Conservation (phyloP, 257 asterid species). For the Nicotiana otophora region DNA sequence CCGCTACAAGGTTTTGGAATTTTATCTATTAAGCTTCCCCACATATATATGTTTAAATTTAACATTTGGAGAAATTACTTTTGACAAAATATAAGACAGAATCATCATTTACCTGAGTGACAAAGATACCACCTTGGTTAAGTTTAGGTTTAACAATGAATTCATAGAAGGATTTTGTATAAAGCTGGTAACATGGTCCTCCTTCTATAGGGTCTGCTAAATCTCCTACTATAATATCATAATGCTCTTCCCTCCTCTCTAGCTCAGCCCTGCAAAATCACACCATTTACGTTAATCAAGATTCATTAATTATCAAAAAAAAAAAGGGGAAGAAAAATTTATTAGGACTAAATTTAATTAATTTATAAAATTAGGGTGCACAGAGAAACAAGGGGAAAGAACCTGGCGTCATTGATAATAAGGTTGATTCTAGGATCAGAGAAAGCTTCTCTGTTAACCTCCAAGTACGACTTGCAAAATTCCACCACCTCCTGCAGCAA, state of each 20-base stretch:
- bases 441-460: conserved; percentile 73
- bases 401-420: conserved; percentile 87
- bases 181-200: conserved; percentile 90
- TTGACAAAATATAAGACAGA: not conserved
- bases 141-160: conserved; percentile 62
- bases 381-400: not conserved
- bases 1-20: not conserved
- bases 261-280: conserved; percentile 65
- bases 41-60: not conserved
- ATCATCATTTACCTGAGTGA: conserved; percentile 62
- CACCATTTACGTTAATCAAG: not conserved
- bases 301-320: not conserved
- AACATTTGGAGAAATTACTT: not conserved
- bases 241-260: conserved; percentile 58
- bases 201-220: conserved; percentile 97
- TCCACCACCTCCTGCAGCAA: conserved; percentile 80
- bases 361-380: not conserved
- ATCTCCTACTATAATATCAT: conserved; percentile 90
- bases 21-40: not conserved
- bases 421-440: conserved; percentile 72
- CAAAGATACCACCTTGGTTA: conserved; percentile 63
- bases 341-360: not conserved
- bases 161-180: conserved; percentile 88
- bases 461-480: conserved; percentile 74
- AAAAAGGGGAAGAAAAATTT: not conserved